Conservation (phyloP, 169 alveolate genomes). For the Eimeria nieschulzi region DNA sequence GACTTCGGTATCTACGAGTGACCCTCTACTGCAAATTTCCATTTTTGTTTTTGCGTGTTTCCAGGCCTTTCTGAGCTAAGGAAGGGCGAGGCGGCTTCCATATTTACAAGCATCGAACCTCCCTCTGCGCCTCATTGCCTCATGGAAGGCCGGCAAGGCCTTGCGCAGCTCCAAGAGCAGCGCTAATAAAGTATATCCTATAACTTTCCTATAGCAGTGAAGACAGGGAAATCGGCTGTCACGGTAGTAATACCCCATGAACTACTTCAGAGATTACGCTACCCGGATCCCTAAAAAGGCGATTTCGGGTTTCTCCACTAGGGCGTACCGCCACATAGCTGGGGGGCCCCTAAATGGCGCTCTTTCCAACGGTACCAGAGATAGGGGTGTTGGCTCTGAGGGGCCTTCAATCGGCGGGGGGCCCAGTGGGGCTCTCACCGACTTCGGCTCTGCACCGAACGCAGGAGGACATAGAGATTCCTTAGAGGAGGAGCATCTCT, state of each 20-base stretch:
- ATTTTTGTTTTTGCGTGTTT: no score
- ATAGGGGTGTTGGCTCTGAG: not conserved
- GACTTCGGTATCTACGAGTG: no score
- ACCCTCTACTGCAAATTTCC: no score
- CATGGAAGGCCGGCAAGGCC: no score
- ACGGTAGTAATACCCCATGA: not conserved
- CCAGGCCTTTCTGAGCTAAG: no score
- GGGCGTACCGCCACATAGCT: not conserved
- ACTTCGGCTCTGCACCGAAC: not conserved
- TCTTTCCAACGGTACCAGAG: not conserved
- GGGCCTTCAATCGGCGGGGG: not conserved
- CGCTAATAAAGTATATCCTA: no score
- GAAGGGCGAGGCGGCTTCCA: no score
- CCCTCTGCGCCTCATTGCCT: no score
- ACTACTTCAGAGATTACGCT: not conserved
- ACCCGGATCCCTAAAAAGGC: not conserved
- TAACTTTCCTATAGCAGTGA: not conserved
- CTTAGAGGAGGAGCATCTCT: slow-evolving; percentile 43
- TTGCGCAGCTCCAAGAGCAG: no score
- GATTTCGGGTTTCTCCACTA: not conserved
- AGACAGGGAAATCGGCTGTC: not conserved
- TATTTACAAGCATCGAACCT: no score
- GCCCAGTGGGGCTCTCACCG: not conserved
- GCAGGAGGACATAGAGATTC: not conserved
- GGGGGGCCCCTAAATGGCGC: not conserved